Percentiles rank a stretch among this genome's conserved stretches.
Conservation (phyloP, 768 basidiomycete species). For the Tulasnella sp. region DNA sequence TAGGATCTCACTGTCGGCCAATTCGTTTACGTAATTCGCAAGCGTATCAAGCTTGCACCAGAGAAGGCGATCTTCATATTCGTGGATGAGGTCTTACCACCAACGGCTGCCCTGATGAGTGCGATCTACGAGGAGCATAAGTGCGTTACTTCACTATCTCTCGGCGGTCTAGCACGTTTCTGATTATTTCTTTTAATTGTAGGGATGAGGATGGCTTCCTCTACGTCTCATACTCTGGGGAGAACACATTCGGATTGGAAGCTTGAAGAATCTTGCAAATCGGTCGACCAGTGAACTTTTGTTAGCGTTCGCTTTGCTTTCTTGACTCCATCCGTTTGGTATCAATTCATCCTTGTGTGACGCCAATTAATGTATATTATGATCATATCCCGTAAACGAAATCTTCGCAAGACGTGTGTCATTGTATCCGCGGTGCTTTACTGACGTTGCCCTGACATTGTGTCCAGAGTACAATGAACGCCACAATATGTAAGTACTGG, state of each 20-base stretch:
- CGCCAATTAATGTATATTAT: not conserved
- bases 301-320: not conserved
- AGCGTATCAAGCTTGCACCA: slow-evolving; percentile 98
- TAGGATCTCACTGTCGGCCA: slow-evolving; percentile 96
- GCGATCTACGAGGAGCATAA: slow-evolving; percentile 99
- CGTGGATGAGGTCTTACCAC: slow-evolving; percentile 96
- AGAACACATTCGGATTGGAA: slow-evolving; percentile 80
- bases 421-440: no score
- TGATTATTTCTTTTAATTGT: not conserved
- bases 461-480: no score
- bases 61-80: slow-evolving; percentile 99
- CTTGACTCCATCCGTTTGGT: not conserved
- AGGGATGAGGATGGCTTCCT: slow-evolving; percentile 99
- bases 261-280: not conserved
- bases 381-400: not conserved
- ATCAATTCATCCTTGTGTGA: not conserved
- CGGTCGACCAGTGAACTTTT: no score
- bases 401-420: not conserved
- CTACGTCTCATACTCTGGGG: slow-evolving; percentile 96
- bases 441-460: no score
- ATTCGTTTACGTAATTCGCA: slow-evolving; percentile 99
- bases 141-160: slow-evolving; percentile 39
- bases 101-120: slow-evolving; percentile 96
- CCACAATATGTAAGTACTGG: no score
- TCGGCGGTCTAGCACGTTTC: slow-evolving; percentile 4